Base-by-base conservation (phyloP, 2,329 filamentous ascomycete genomes). In the Aureobasidium sp. region DNA sequence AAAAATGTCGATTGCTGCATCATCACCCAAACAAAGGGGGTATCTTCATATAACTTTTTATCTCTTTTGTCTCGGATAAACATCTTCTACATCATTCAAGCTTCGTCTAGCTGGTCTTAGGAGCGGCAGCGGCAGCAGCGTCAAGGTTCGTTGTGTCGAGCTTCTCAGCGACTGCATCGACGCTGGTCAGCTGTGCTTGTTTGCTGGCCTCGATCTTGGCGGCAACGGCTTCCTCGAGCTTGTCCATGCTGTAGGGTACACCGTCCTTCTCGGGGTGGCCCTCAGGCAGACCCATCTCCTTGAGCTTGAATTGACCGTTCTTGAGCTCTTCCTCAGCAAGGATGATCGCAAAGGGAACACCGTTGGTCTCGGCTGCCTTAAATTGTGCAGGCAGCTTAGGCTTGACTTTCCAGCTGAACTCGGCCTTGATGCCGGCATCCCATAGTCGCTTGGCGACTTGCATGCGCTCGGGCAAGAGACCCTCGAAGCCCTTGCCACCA, bases 231-330 rank as follows among this genome's bases (percentile, higher is more conserved):
- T 77, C 73, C 3, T 86, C 83, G 70, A 92, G 75, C 61, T 86
- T 79, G 36, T 75, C 75, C 65, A 88, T 79, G 59, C 86, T 78
- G 27, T 97, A 84, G 62, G 91, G 76, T 45, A 92, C 82, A 54
- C 92, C 93, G 63, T 96, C 89, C 79, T 97, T 96, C 74, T 96
- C 90, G 0, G 91, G 87, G 79, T 97, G 89, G 30, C 86, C 90
- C 44, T 94, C 87, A 3, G 83, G 82, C 61, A 95, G 79, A 49
- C 91, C 86, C 77, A 91, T 82, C 79, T 88, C 86, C 85, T 97
- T 97, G 73, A 97, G 83, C 76, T 89, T 90, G 67, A 95, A 88
- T 73, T 96, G 88, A 59, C 91, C 91, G 30, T 84, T 81, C 63
- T 86, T 87, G 44, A 96, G 78, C 76, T 97, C 93, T 61, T 96